Evolutionary conservation across 2,329 filamentous ascomycete genomes (phyloP).

Genomic region (Trichoderma breve): DNA sequence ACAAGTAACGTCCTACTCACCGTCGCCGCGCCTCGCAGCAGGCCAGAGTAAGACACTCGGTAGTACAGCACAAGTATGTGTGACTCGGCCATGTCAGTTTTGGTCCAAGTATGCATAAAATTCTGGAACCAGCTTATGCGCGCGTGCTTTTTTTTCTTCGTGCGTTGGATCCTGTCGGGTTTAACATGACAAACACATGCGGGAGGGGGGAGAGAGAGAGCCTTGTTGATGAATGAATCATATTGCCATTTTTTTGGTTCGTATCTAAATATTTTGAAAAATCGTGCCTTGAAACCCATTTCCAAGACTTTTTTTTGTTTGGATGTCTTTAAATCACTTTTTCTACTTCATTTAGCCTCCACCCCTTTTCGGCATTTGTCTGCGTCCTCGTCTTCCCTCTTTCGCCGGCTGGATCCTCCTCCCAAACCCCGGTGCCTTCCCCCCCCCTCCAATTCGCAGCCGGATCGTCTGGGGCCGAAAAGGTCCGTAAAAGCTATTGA

Average conservation of each 20-base stretch:
- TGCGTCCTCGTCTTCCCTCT: neutral
- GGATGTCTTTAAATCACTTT: neutral
- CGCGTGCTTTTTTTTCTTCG: neutral
- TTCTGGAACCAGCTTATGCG: neutral
- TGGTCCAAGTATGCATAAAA: conserved; percentile 1
- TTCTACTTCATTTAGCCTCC: neutral
- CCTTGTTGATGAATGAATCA: neutral
- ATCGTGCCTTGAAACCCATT: neutral
- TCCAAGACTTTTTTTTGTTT: neutral
- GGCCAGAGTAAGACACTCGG: neutral
- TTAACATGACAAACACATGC: neutral
- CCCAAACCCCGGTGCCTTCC: neutral
- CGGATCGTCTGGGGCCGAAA: neutral
- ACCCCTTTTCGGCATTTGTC: neutral
- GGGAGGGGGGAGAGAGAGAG: neutral
- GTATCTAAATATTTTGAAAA: neutral
- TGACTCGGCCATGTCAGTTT: neutral
- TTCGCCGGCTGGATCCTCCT: neutral
- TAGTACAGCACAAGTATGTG: neutral
- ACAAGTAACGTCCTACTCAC: neutral
- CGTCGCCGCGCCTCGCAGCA: neutral
- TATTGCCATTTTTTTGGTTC: neutral
- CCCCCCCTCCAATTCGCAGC: neutral
- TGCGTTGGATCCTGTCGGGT: neutral
- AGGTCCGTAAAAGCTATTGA: neutral